These are phyloP conservation scores for Sphagnum tenellum DNA, from an alignment of 225 moss, liverwort and hornwort genomes.

Conservation along the genomic window DNA sequence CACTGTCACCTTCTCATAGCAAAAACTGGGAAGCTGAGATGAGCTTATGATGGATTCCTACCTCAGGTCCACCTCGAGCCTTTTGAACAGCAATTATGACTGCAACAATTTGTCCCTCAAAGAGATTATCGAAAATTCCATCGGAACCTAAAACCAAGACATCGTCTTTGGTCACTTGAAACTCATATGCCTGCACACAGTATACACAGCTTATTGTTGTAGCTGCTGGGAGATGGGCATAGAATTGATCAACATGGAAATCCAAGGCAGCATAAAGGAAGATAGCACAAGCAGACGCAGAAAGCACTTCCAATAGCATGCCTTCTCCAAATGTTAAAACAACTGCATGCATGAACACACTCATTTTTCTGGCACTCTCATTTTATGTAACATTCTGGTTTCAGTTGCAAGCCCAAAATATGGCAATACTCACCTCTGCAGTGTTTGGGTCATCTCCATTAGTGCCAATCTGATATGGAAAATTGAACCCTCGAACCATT, in stretches of 20 bases:
- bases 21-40: too few species aligned
- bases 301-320: too few species aligned
- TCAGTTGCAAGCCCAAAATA: not conserved
- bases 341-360: too few species aligned
- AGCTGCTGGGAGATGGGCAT: too few species aligned
- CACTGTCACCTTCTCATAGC: too few species aligned
- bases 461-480: constrained; percentile 91
- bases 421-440: constrained; percentile 42
- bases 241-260: too few species aligned
- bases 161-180: constrained; percentile 70
- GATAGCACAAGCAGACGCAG: too few species aligned
- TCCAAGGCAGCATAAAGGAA: too few species aligned
- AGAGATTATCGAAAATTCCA: constrained; percentile 90
- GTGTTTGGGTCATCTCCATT: constrained; percentile 72
- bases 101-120: constrained; percentile 48
- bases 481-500: constrained; percentile 88
- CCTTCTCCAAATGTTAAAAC: too few species aligned
- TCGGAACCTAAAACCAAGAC: constrained; percentile 81
- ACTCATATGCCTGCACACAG: constrained; percentile 59
- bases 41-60: constrained; percentile 12
- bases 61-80: constrained; percentile 74
- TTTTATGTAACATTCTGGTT: too few species aligned
- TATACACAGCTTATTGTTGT: too few species aligned
- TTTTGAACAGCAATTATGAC: constrained; percentile 34
- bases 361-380: too few species aligned